These are phyloP conservation scores for Mycena vitilis DNA, from an alignment of 768 basidiomycete genomes.

Conservation along the genomic window DNA sequence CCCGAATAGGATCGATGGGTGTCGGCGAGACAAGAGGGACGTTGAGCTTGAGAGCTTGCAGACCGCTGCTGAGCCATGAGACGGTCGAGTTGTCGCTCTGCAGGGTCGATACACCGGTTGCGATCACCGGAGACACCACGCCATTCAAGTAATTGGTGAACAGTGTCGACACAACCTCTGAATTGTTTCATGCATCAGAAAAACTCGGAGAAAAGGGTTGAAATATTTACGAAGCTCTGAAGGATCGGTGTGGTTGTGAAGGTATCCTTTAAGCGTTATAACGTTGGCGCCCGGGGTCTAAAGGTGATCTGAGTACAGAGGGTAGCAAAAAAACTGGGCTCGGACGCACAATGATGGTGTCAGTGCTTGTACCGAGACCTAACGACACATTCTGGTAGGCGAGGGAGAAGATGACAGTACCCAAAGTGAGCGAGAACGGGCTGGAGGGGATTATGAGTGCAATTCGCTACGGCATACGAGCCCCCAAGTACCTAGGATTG, in stretches of 20 bases:
- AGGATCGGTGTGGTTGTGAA: slow-evolving; percentile 63
- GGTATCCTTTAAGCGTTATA: slow-evolving; percentile 67
- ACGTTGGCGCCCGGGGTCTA: slow-evolving; percentile 67
- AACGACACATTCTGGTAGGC: slow-evolving; percentile 67
- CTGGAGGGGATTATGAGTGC: slow-evolving; percentile 45
- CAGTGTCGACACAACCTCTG: slow-evolving; percentile 41
- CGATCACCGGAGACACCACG: slow-evolving; percentile 66
- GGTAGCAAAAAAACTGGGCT: neutral
- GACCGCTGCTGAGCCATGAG: slow-evolving; percentile 74
- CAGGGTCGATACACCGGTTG: slow-evolving; percentile 67
- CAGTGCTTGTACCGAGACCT: slow-evolving; percentile 64
- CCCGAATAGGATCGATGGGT: slow-evolving; percentile 71
- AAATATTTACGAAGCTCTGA: slow-evolving; percentile 21
- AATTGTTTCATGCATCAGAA: too few relatives aligned
- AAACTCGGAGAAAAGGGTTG: too few relatives aligned
- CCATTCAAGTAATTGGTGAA: slow-evolving; percentile 82
- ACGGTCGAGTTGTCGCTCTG: slow-evolving; percentile 67
- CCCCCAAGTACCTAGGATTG: slow-evolving; percentile 62
- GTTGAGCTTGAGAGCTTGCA: slow-evolving; percentile 65
- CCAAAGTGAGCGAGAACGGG: slow-evolving; percentile 77
- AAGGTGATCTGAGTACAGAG: slow-evolving; percentile 10
- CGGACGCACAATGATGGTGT: slow-evolving; percentile 63
- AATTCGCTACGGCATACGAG: neutral
- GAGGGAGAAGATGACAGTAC: slow-evolving; percentile 73
- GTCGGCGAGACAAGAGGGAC: slow-evolving; percentile 68